Base-by-base conservation (phyloP, 768 basidiomycete genomes). In the Pulveroboletus frians region DNA sequence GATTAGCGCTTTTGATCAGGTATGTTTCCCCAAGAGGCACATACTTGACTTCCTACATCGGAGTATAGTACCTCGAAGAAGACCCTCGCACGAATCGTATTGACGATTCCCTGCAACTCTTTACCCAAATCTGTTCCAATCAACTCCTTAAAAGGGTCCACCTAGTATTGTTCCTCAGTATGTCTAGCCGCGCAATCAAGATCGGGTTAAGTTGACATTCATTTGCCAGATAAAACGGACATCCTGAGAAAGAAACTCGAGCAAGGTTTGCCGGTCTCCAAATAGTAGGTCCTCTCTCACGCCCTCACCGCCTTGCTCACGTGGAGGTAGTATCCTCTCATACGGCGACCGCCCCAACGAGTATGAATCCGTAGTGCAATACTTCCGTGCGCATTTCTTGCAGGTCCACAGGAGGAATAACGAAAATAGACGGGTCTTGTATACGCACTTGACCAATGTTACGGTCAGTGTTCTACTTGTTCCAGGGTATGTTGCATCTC, bases 311-410 rank as follows among this genome's bases (percentile, higher is more conserved):
- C 40, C 20, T 44, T 39, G 32, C 53, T 60, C 42, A 58, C 46
- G 42, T 30, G 23, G 35, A 20, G 20, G 39, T 54, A 89, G 86
- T 63, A 90, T 90, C 59, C 81, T 88, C 30, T 90, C 88, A 6
- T 90, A 84, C 54, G 85, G 84, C 23, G 82, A 88, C 54, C 80
- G 88, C 35, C 68, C 79, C n/a, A 91, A 92, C 62, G 85, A 84
- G 58, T 89, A 83, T 59, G 85, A 90, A 50, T 80, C 83, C 5
- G 86, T 88, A 18, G 81, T 88, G 37, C 81, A 85, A 60, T 92
- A 92, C 69, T 92, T 92, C 78, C 84, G 86, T 9, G 84, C 87
- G 31, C 90, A 92, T 58, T 92, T 92, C 70, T 70, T 88, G 51
- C 88, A 92, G 65, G 66, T 87, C 15, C 88, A 90, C 64, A 72